A percentile compares a stretch with the other conserved stretches of the same genome.
Conservation (phyloP, 139 green algal species). For the Tetradesmus lagerheimii region DNA sequence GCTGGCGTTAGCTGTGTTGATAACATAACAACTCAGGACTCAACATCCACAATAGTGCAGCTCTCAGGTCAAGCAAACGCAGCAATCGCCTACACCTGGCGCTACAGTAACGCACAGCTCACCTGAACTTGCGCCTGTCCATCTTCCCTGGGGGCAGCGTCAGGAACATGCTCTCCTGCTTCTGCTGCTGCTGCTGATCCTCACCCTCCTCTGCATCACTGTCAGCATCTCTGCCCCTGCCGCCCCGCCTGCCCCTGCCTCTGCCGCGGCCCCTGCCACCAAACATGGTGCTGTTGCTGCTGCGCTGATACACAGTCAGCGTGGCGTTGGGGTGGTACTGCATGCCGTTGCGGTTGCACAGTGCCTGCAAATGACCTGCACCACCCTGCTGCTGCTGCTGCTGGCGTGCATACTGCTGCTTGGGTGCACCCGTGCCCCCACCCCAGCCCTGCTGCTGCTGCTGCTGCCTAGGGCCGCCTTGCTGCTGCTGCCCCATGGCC, state of each 20-base stretch:
- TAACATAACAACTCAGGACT: too few species aligned
- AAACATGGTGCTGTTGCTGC: neutral
- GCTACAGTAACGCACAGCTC: too few species aligned
- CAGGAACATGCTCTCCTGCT: slow-evolving; percentile 55
- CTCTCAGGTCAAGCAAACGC: neutral
- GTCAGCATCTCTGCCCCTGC: slow-evolving; percentile 29
- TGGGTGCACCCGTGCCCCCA: neutral
- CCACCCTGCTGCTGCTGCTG: slow-evolving; percentile 36
- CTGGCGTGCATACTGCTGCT: neutral
- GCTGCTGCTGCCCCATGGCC: slow-evolving; percentile 42
- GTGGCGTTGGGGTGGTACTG: slow-evolving; percentile 20
- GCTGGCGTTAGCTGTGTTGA: too few species aligned
- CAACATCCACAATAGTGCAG: too few species aligned
- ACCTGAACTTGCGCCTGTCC: slow-evolving; percentile 49
- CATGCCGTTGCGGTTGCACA: slow-evolving; percentile 5
- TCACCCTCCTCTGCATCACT: slow-evolving; percentile 44
- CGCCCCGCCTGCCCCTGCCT: slow-evolving; percentile 9
- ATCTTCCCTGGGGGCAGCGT: slow-evolving; percentile 51
- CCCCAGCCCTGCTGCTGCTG: neutral
- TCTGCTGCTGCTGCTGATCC: neutral
- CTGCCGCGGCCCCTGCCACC: neutral
- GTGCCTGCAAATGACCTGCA: neutral
- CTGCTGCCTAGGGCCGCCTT: neutral
- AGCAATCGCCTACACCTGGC: neutral
- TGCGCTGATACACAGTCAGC: slow-evolving; percentile 28